Base-by-base conservation (phyloP, 371 early-diverging fungal species). In the Mucor indicus region DNA sequence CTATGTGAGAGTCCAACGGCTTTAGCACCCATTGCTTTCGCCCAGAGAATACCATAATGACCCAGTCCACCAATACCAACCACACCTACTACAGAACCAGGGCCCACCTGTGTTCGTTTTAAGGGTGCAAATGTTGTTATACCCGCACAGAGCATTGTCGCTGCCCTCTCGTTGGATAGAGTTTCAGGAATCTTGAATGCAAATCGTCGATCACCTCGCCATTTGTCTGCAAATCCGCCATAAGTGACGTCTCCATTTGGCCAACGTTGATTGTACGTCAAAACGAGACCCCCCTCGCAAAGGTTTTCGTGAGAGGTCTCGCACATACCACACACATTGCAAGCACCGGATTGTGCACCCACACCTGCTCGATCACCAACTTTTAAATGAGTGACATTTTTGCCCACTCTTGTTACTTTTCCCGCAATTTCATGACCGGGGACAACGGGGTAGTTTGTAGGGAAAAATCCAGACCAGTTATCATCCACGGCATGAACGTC, bases 301-400 rank as follows among this genome's bases (percentile, higher is more conserved):
- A 80, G 35, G 39, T 69, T 38, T 13, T 63, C 64, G 2, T 22
- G 30, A 19, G 57, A 57, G 13, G 45, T 31, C 7, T 53, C 48
- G 32, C 72, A 71, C 17, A 46, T 30, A 0, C 64, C 44, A 29
- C 64, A 62, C 6, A 15, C 38, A 10, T 67, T 43, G 40, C 83
- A 80, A 4, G 77, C 58, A 22, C 67, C 66, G 21, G 64, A 67
- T 59, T 84, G 81, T 25, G 81, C 82, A 24, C 89, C 89, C 10
- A 83, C 81, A 37, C 91, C 91, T 38, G 85, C 86, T 6, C 79
- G 46, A 48, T 87, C 85, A 32, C 87, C 91, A 25, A 88, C 71
- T 30, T 72, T 53, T 21, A 85, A 40, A 25, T 78, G 49, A 9
- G 61, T 64, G n/a, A 81, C 82, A 33, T 71, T 60, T 2, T 57